Evolutionary conservation across 2,329 filamentous ascomycete genomes (phyloP), one percentile per base, ranked within the genome.

Genomic region (Endoconidiophora polonica): DNA sequence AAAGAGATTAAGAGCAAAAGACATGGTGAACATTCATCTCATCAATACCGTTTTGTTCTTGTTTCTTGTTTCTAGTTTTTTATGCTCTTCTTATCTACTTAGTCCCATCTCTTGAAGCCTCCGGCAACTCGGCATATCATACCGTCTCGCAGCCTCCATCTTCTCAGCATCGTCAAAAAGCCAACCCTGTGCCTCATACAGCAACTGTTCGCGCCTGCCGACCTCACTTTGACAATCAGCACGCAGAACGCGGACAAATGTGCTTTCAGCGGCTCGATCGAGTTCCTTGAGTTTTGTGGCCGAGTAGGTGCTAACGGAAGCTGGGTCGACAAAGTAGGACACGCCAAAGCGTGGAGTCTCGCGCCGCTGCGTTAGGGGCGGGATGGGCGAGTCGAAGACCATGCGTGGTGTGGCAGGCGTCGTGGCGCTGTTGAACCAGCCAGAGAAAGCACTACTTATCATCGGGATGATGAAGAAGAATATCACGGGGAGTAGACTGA

Each of bases 391-490:
- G 60, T 94, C 85, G 63, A 91, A 93, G 55, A 80, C 76, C 67
- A 94, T 79, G 23, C 69, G 69, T 2, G 90, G 90, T 10, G 79
- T 64, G 6, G 57, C 58, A 3, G 46, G 46, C 20, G 47, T 10
- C 6, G 74, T 63, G 24, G 73, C 63, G 23, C 70, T 64, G 18
- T 71, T 65, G 18, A 65, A 63, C n/a, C 62, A 60, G 49, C 74
- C 70, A 44, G 77, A 74, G 62, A 94, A 86, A 23, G 94, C 65
- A 1, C 83, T 90, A 18, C 85, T 86, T 50, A 96, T 69, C 23
- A 94, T 72, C 0, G 87, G 85, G 55, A 90, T 77, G 50, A 96
- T 68, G 62, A 98, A 93, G 58, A 98, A 79, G 56, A 98, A 70
- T 49, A 98, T 71, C 46, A 98, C 79, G 14, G 91, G 90, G 4